Evolutionary conservation across 1,284 basidiomycete genomes (phyloP), one percentile per base, ranked within the genome.

Genomic region (Malassezia globosa): DNA sequence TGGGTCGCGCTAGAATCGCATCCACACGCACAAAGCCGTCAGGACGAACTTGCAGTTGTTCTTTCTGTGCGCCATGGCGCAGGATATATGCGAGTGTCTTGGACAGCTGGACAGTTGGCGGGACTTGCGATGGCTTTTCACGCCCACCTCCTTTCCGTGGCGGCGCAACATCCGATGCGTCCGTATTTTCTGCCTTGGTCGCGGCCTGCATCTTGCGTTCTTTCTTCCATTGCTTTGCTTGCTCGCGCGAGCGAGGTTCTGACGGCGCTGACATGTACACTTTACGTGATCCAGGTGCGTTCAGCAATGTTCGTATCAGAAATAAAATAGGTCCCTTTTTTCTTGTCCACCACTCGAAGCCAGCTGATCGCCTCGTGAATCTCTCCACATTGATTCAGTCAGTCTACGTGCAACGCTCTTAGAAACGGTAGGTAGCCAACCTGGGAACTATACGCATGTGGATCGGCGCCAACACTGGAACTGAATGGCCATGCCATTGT

Each of bases 41-140:
- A 2, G 76, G 61, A 3, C 87, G 79, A 73, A 90, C 82, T 2
- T 74, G 61, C 1, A 94, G 73, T 0, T 80, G 79, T 62, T 89
- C 83, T 44, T 81, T 80, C 58, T 80, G 76, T 0, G 85, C 85
- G 0, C 85, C 85, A 72, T 92, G 87, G 3, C 87, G 78, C 4
- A 92, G 76, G 22, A 92, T 77, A 77, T 84, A 90, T 0, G 85
- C 81, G 0, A 92, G 73, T 0, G 84, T 82, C 68, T 88, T 87
- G 16, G 83, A 85, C 18, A 83, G 73, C 19, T 72, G 61, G n/a
- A 48, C 46, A 8, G 36, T 34, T 5, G 53, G 44, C n/a, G 46
- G n/a, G 46, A 34, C 24, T n/a, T 33, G 38, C n/a, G n/a, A n/a
- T 1, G 27, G 25, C 27, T 42, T 38, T 34, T 13, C 27, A 25